These are phyloP conservation scores for Neurospora sp. DNA, from an alignment of 495 filamentous ascomycete genomes.

Conservation along the genomic window DNA sequence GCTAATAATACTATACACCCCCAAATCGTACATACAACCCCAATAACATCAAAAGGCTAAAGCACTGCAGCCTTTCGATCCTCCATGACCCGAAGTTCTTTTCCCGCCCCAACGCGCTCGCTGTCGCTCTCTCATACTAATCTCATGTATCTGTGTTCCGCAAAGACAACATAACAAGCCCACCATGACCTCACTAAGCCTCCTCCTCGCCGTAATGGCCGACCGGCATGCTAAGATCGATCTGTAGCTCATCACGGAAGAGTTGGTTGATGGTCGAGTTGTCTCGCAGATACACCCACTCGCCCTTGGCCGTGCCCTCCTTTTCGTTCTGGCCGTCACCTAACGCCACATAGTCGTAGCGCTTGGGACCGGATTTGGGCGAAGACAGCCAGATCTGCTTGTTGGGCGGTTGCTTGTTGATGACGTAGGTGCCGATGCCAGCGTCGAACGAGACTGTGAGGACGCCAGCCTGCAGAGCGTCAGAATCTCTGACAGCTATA, in stretches of 20 bases:
- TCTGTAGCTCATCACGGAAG: conserved; percentile 57
- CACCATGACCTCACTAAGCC: not conserved
- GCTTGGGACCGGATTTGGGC: conserved; percentile 83
- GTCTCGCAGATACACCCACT: conserved; percentile 85
- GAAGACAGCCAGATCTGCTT: conserved; percentile 96
- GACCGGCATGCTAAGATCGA: conserved; percentile 27
- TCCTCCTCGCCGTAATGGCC: not conserved
- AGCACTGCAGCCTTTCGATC: not conserved
- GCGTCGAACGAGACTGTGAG: conserved; percentile 56
- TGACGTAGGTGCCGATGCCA: conserved; percentile 65
- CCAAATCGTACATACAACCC: not conserved
- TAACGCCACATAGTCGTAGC: conserved; percentile 73
- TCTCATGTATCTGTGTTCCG: not conserved
- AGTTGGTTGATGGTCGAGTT: conserved; percentile 61
- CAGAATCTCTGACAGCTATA: conserved; percentile 2
- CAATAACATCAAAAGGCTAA: not conserved
- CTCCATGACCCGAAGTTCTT: not conserved
- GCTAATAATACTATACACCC: not conserved
- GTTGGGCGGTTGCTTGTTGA: conserved; percentile 98
- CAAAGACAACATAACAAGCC: not conserved
- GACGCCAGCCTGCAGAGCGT: conserved; percentile 58
- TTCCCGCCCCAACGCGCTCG: not conserved
- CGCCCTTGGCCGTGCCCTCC: conserved; percentile 53
- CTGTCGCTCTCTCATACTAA: not conserved
- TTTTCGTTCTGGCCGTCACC: conserved; percentile 65